A percentile compares a stretch with the other conserved stretches of the same genome.
These are phyloP conservation scores for Coniosporium apollinis DNA, from an alignment of 495 filamentous ascomycete species.

Conservation along the genomic window DNA sequence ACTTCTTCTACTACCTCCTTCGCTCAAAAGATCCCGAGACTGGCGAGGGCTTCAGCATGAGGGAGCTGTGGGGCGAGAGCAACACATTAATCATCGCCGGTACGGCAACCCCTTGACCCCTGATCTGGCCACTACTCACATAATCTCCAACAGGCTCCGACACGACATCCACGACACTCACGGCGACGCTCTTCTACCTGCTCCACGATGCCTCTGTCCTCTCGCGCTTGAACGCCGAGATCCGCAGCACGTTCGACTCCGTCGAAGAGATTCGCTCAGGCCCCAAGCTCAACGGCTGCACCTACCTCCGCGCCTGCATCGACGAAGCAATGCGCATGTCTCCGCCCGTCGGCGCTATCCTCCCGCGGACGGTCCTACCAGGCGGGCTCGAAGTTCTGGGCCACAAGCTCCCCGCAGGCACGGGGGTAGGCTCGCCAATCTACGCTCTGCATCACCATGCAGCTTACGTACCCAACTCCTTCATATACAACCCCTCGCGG, in stretches of 20 bases:
- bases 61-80: slow-evolving; percentile 22
- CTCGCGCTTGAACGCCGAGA: slow-evolving; percentile 30
- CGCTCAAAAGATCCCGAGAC: slow-evolving; percentile 22
- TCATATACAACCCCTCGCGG: slow-evolving; percentile 13
- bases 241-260: slow-evolving; percentile 33
- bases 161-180: slow-evolving; percentile 39
- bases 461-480: slow-evolving; percentile 13
- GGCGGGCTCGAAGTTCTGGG: slow-evolving; percentile 42
- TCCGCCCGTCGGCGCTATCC: slow-evolving; percentile 42
- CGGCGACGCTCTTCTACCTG: slow-evolving; percentile 47
- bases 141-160: slow-evolving; percentile 28
- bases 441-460: slow-evolving; percentile 16
- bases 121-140: neutral
- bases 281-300: slow-evolving; percentile 29
- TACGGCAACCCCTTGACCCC: neutral
- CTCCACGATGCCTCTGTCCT: slow-evolving; percentile 31
- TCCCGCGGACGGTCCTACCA: slow-evolving; percentile 42
- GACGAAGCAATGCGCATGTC: slow-evolving; percentile 53
- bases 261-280: slow-evolving; percentile 37
- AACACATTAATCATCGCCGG: slow-evolving; percentile 24
- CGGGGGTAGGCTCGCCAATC: slow-evolving; percentile 14
- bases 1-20: slow-evolving; percentile 23
- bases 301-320: slow-evolving; percentile 44
- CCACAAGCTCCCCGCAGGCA: slow-evolving; percentile 33
- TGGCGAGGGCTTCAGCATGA: slow-evolving; percentile 17